phyloP scores from a whole-genome alignment of 2,329 filamentous ascomycete species.

The Cercospora zeae-maydis region DNA sequence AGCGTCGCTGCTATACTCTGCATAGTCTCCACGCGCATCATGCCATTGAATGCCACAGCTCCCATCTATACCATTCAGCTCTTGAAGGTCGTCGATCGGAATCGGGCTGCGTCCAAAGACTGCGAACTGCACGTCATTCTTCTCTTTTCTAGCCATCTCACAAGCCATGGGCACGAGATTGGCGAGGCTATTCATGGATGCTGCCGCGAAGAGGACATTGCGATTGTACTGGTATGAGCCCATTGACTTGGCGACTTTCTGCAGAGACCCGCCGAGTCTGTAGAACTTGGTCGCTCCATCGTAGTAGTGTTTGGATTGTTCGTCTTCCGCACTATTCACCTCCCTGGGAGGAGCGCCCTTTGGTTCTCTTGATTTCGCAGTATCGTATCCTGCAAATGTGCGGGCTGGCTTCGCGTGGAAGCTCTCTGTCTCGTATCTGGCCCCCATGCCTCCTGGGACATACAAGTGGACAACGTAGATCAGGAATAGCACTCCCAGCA shows the following conservation, averaged over 20 bases:
- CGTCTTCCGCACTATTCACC: slow-evolving; percentile 19
- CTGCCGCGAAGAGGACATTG: slow-evolving; percentile 76
- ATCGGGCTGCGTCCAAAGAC: slow-evolving; percentile 72
- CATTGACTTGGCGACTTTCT: slow-evolving; percentile 53
- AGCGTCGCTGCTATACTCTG: slow-evolving; percentile 63
- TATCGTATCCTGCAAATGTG: slow-evolving; percentile 12
- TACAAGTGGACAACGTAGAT: slow-evolving; percentile 10
- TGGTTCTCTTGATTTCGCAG: slow-evolving; percentile 22
- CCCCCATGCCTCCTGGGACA: slow-evolving; percentile 4
- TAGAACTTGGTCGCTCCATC: slow-evolving; percentile 68
- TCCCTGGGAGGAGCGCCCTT: slow-evolving; percentile 26
- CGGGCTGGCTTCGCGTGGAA: slow-evolving; percentile 5
- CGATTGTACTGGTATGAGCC: slow-evolving; percentile 55
- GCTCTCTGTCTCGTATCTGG: not conserved
- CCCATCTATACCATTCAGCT: slow-evolving; percentile 74
- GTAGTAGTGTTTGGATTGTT: slow-evolving; percentile 50
- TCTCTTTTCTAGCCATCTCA: slow-evolving; percentile 68
- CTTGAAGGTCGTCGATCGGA: slow-evolving; percentile 63
- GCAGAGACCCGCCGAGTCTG: slow-evolving; percentile 61
- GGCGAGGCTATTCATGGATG: slow-evolving; percentile 68
- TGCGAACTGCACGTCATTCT: slow-evolving; percentile 76
- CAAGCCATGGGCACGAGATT: slow-evolving; percentile 78
- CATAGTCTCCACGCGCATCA: slow-evolving; percentile 73
- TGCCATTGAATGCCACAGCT: slow-evolving; percentile 63
- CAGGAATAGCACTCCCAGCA: slow-evolving; percentile 8